Evolutionary conservation across 768 basidiomycete species (phyloP), one percentile per base, ranked within the genome.

Genomic region (Amylocystis lapponica): DNA sequence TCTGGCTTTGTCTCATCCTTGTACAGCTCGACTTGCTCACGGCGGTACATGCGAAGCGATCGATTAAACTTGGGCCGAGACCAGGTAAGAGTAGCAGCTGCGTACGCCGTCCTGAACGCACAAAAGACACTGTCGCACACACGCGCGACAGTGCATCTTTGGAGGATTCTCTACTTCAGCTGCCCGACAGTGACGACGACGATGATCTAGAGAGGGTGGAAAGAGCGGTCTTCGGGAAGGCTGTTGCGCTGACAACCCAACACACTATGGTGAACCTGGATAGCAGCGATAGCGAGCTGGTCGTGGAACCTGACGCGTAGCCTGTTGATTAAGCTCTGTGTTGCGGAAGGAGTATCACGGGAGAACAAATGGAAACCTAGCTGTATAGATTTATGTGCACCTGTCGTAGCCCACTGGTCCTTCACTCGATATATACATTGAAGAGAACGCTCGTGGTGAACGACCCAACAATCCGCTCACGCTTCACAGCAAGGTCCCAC

Each of bases 101-200:
- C 43, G 70, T 83, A 41, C 75, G 74, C n/a, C 82, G 81, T 8
- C 79, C 79, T 6, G 79, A 83, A 7, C 55, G 66, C 7, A 55
- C 62, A 56, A 6, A 36, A 3, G 70, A 69, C 3, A 63, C 60
- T 49, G 26, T 33, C 45, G 2, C 49, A 38, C 8, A 43, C 46
- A 7, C 34, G 17, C 25, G 29, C 39, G 31, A 41, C 33, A 13
- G n/a, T 17, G 34, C 42, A 7, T 33, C 37, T 26, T 27, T 45
- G 10, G 38, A 52, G 20, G 53, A 48, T 26, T 44, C 36, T 5
- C 47, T 43, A 5, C 36, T 54, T n/a, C 32, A 43, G 36, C 27
- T 58, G 10, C 51, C 49, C 27, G 60, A 63, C 23, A 43, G 55
- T n/a, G 61, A 63, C 34, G 47, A 51, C 17, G 62, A 65, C 19